Conservation (phyloP, 2,329 filamentous ascomycete species). For the Biscogniauxia sp. region DNA sequence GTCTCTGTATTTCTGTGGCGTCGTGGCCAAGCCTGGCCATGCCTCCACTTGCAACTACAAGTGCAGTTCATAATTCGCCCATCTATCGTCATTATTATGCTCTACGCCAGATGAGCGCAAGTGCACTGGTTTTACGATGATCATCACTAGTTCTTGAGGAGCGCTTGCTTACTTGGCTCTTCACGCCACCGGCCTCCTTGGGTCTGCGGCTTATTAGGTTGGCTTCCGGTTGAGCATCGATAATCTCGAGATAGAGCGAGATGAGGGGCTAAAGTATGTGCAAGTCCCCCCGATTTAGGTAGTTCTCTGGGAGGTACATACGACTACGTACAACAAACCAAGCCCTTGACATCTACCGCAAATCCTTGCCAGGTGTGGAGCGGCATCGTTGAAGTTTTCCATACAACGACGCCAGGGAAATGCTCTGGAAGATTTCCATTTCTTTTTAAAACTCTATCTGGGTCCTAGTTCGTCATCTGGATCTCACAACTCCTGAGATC, state of each 20-base stretch:
- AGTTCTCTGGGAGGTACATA: not conserved
- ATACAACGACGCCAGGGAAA: conserved; percentile 15
- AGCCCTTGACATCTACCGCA: not conserved
- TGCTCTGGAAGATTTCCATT: conserved; percentile 25
- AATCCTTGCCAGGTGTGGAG: not conserved
- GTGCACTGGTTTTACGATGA: conserved; percentile 5
- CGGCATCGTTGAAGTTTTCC: not conserved
- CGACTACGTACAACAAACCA: not conserved
- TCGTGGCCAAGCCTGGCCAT: conserved; percentile 4
- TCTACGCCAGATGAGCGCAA: conserved; percentile 8
- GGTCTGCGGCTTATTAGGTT: not conserved
- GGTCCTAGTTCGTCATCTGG: conserved; percentile 19
- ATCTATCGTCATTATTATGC: conserved; percentile 21
- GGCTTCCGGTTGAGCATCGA: not conserved
- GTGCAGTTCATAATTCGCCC: conserved; percentile 17
- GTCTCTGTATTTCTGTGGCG: conserved; percentile 14
- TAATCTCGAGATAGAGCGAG: not conserved
- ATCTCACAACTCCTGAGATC: conserved; percentile 22
- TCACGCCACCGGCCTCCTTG: not conserved
- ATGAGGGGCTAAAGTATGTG: conserved; percentile 7
- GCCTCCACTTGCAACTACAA: conserved; percentile 10
- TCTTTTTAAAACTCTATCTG: conserved; percentile 20
- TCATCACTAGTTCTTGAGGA: conserved; percentile 3
- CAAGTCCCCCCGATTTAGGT: conserved; percentile 9
- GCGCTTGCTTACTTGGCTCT: not conserved